Percentiles rank a stretch among this genome's conserved stretches.
Evolutionary conservation across 805 yeast genomes (phyloP).

Genomic region (Novakomyces olei): DNA sequence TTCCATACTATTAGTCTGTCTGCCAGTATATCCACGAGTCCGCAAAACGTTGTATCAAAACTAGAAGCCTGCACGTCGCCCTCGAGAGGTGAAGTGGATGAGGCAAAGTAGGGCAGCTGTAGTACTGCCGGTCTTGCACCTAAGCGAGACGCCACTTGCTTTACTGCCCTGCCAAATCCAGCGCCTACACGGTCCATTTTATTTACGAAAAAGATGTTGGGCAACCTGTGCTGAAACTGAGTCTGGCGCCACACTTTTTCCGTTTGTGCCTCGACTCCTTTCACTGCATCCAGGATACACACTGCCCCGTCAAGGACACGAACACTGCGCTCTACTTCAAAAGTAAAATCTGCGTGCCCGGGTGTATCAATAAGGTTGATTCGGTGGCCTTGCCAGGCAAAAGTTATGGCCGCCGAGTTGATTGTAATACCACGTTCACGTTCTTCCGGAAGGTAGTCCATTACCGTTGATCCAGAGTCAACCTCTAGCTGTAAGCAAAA

Average conservation of each 20-base stretch:
- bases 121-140: conserved; percentile 13
- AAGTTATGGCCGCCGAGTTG: conserved; percentile 84
- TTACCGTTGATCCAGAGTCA: conserved; percentile 90
- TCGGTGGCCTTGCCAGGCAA: conserved; percentile 58
- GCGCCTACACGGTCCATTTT: conserved; percentile 97
- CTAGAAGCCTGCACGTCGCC: no score
- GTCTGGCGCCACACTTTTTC: conserved; percentile 94
- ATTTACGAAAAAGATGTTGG: conserved; percentile 61
- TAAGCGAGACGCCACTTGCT: conserved; percentile 55
- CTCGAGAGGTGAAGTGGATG: no score
- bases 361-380: conserved; percentile 91
- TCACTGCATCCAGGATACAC: conserved; percentile 80
- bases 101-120: conserved; percentile 1
- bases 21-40: conserved; percentile 56
- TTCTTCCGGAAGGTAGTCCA: conserved; percentile 78
- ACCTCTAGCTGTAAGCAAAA: conserved; percentile 48
- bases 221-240: conserved; percentile 33
- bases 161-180: conserved; percentile 74
- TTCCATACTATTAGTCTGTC: conserved; percentile 31
- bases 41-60: conserved; percentile 31
- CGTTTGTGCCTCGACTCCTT: conserved; percentile 96
- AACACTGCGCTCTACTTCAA: conserved; percentile 75
- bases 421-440: conserved; percentile 86
- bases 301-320: conserved; percentile 89
- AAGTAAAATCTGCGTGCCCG: conserved; percentile 93